These are phyloP conservation scores for Colletotrichum plurivorum DNA, from an alignment of 2,329 filamentous ascomycete species.

Conservation along the genomic window DNA sequence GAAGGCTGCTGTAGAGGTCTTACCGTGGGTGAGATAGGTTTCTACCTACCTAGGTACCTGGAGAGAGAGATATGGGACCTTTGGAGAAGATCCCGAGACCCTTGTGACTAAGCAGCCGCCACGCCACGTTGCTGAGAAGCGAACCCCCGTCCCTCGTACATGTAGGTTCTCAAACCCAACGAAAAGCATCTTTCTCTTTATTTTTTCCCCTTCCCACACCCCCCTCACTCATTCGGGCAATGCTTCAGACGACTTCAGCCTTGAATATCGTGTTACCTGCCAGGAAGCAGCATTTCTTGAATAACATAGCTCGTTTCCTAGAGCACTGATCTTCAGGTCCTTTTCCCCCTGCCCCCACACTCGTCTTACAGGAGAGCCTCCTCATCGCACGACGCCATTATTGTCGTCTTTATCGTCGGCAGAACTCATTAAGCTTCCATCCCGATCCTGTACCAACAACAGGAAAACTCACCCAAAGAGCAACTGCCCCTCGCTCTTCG, in stretches of 20 bases:
- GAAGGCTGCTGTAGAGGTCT: no score
- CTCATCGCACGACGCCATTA: conserved; percentile 4
- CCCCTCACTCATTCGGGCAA: conserved; percentile 30
- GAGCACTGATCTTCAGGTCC: conserved; percentile 10
- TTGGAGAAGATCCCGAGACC: no score
- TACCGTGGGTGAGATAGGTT: no score
- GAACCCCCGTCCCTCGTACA: conserved; percentile 10
- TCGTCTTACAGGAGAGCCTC: neutral
- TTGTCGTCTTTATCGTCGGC: conserved; percentile 8
- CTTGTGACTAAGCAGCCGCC: conserved; percentile 31
- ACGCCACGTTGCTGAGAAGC: conserved; percentile 35
- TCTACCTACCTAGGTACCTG: no score
- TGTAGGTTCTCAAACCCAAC: conserved; percentile 31
- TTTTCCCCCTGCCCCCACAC: neutral
- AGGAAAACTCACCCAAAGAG: neutral
- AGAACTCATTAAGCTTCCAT: neutral
- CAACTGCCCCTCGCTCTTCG: neutral
- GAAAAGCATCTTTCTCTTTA: neutral
- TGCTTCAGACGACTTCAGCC: conserved; percentile 39
- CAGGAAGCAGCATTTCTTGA: conserved; percentile 39
- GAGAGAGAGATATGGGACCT: no score
- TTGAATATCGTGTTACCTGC: conserved; percentile 41
- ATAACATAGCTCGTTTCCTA: conserved; percentile 32
- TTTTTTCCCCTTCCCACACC: conserved; percentile 10
- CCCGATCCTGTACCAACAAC: neutral